These are phyloP conservation scores for Pichia manshurica DNA, from an alignment of 805 yeast species.

Conservation along the genomic window DNA sequence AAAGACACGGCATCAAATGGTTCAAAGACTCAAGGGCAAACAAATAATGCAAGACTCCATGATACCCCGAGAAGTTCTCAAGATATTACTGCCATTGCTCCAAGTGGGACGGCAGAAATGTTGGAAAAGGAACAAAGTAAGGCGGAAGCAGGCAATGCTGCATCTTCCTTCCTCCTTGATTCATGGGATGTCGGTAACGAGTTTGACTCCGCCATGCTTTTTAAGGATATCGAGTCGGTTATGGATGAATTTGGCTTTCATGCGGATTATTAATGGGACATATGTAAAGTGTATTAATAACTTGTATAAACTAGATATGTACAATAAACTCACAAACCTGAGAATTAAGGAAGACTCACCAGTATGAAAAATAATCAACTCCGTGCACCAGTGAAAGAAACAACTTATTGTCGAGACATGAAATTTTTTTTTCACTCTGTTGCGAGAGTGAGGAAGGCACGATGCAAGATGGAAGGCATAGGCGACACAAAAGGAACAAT, in stretches of 20 bases:
- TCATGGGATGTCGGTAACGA: slow-evolving; percentile 34
- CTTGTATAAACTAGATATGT: neutral
- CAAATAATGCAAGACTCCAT: neutral
- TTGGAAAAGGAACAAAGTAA: neutral
- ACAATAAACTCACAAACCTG: neutral
- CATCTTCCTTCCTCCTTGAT: slow-evolving; percentile 26
- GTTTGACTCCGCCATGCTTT: slow-evolving; percentile 49
- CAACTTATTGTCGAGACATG: neutral
- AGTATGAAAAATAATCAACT: neutral
- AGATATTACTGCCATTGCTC: neutral
- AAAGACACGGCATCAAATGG: neutral
- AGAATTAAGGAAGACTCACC: neutral
- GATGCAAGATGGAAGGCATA: neutral
- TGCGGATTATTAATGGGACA: slow-evolving; percentile 32
- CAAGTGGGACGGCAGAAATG: neutral
- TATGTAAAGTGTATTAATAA: neutral
- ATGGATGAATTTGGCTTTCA: slow-evolving; percentile 93
- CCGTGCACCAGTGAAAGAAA: neutral
- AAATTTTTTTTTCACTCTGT: slow-evolving; percentile 1
- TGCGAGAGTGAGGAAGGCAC: neutral
- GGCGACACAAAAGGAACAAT: neutral
- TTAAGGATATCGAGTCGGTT: slow-evolving; percentile 82
- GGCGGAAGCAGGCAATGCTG: neutral
- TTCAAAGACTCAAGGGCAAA: neutral
- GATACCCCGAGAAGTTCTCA: neutral